These are phyloP conservation scores for Diaporthe capsici DNA, from an alignment of 2,329 filamentous ascomycete species.

Conservation along the genomic window DNA sequence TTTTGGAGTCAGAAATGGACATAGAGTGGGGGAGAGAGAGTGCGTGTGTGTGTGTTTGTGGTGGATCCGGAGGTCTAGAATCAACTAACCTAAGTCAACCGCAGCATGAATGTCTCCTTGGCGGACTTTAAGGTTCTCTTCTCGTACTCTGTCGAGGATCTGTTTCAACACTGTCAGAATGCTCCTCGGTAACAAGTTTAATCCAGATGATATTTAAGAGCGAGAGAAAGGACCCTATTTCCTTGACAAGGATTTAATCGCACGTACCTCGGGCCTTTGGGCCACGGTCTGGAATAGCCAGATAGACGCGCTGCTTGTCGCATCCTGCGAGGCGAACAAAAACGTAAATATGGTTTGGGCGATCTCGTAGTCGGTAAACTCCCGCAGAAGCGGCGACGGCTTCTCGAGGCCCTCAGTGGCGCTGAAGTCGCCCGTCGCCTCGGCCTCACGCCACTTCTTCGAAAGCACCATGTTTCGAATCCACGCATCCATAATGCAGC, in stretches of 20 bases:
- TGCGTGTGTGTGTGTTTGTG: background rate
- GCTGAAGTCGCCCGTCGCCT: background rate
- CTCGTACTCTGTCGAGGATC: conserved; percentile 87
- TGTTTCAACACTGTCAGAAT: conserved; percentile 53
- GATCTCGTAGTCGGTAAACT: background rate
- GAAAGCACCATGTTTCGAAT: background rate
- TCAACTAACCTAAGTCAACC: conserved; percentile 69
- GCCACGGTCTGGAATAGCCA: background rate
- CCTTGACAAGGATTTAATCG: background rate
- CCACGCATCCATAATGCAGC: background rate
- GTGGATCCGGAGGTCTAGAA: too few species aligned
- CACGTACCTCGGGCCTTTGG: background rate
- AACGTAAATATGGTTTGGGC: background rate
- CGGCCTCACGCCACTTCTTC: background rate
- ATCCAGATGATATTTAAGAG: background rate
- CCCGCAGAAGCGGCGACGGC: background rate
- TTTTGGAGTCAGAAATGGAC: background rate
- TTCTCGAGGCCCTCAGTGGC: background rate
- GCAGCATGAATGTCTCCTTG: conserved; percentile 79
- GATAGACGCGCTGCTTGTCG: background rate
- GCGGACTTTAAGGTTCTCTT: conserved; percentile 86
- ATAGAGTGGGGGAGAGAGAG: background rate
- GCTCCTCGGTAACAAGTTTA: background rate
- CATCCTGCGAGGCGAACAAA: background rate
- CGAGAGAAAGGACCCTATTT: background rate